Evolutionary conservation across 495 filamentous ascomycete species (phyloP).

Genomic region (Penicillium paradoxum): DNA sequence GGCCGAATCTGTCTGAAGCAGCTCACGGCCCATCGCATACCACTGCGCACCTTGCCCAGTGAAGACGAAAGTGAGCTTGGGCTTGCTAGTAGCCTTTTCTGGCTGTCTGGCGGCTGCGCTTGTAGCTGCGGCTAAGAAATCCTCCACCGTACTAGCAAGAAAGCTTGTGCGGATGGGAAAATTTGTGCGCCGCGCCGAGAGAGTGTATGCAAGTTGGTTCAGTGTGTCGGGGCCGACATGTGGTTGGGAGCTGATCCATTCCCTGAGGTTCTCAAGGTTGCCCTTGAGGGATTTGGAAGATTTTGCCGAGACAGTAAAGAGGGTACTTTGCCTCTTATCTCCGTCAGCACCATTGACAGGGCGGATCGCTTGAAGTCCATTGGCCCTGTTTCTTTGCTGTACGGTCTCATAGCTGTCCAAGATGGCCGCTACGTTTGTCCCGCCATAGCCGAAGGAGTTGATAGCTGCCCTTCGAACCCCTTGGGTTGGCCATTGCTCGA

Average conservation of each 20-base stretch:
- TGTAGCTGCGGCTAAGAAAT: not conserved
- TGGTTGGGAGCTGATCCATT: not conserved
- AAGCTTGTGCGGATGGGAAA: not conserved
- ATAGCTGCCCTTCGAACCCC: not conserved
- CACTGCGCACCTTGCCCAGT: conserved; percentile 43
- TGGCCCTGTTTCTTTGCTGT: not conserved
- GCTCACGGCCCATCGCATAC: conserved; percentile 27
- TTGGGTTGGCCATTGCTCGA: not conserved
- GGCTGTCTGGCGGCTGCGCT: conserved; percentile 13
- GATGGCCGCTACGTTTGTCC: not conserved
- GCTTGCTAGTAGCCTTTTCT: not conserved
- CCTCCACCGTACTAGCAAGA: not conserved
- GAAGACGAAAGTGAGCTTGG: conserved; percentile 25
- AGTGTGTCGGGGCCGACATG: not conserved
- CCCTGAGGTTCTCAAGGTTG: not conserved
- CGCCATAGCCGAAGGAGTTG: conserved; percentile 18
- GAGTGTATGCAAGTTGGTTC: not conserved
- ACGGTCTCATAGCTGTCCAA: not conserved
- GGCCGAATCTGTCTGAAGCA: conserved; percentile 10
- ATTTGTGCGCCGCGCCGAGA: not conserved
- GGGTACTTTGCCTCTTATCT: not conserved
- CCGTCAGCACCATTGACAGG: not conserved
- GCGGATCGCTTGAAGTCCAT: not conserved
- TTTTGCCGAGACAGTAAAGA: not conserved
- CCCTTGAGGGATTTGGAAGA: not conserved